Evolutionary conservation across 1,139 yeast genomes (phyloP), one percentile per base, ranked within the genome.

Genomic region (Candida labiduridarum): DNA sequence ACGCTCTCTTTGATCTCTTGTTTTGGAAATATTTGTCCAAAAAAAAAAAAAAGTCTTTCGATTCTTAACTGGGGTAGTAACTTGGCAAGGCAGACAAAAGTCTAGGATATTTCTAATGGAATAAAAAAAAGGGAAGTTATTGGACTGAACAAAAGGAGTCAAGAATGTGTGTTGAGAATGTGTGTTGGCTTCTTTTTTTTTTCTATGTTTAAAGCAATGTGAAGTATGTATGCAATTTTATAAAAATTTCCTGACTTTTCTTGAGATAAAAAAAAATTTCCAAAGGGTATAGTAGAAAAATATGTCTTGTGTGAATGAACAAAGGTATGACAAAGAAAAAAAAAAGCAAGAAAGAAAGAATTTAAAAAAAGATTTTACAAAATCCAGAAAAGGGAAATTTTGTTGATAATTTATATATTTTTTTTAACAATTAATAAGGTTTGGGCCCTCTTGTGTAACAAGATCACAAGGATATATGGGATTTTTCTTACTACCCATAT

Each of bases 231-330:
- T 19, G 19, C 15, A 29, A 38, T 19, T 38, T 36, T 9, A 19
- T 38, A 38, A 38, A 19, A 38, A 38, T 38, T 38, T 38, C 41
- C 41, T 38, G 41, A 38, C 41, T 38, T 38, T 38, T 19, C 19
- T 38, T 29, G 33, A 12, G 11, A 10, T 8, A 35, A 35, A 35
- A 35, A 16, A 35, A 16, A 19, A 38, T 19, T 19, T 27, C 41
- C 19, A 19, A 38, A 12, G 27, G 29, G 41, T 38, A 38, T 19
- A 33, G 4, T 33, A 33, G 36, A 33, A 33, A 33, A 33, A 12
- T 33, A 12, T 6, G 5, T 33, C 15, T 7, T 12, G 6, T 12
- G 15, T 12, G 15, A 33, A 36, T n/a, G 16, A 36, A 36, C 22
- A 8, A 18, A 16, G 10, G 12, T 36, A 36, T 22, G 25, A 18